These are phyloP conservation scores for Catunica adiposa DNA, from an alignment of 2,329 filamentous ascomycete species.

Conservation along the genomic window DNA sequence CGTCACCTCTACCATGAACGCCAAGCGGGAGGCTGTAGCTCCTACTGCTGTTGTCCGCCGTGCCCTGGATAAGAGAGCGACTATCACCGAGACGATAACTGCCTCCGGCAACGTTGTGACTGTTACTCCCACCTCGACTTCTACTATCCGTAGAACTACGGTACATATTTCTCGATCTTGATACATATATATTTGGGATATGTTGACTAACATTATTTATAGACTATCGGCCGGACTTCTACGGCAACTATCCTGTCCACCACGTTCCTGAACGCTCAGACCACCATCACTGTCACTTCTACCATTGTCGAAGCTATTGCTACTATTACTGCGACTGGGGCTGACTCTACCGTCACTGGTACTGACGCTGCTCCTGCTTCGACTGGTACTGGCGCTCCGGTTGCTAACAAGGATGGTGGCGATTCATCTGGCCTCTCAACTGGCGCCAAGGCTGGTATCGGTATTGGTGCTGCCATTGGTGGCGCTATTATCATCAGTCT, in stretches of 20 bases:
- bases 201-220: neutral
- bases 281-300: slow-evolving; percentile 25
- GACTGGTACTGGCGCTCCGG: slow-evolving; percentile 16
- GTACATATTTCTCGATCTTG: slow-evolving; percentile 5
- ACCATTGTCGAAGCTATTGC: slow-evolving; percentile 19
- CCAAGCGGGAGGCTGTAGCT: slow-evolving; percentile 19
- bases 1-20: slow-evolving; percentile 22
- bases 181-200: neutral
- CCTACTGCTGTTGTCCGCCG: slow-evolving; percentile 13
- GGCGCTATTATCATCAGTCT: slow-evolving; percentile 20
- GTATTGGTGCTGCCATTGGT: slow-evolving; percentile 24
- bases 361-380: slow-evolving; percentile 21
- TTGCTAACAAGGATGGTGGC: slow-evolving; percentile 2
- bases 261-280: slow-evolving; percentile 21
- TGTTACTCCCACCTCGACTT: slow-evolving; percentile 17
- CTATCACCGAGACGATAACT: slow-evolving; percentile 21
- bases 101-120: slow-evolving; percentile 18
- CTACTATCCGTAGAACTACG: slow-evolving; percentile 8
- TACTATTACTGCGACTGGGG: slow-evolving; percentile 21
- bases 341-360: slow-evolving; percentile 22
- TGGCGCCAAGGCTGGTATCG: slow-evolving; percentile 30
- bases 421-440: slow-evolving; percentile 22
- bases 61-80: slow-evolving; percentile 13
- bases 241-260: slow-evolving; percentile 17
- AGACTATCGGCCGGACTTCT: slow-evolving; percentile 17